Evolutionary conservation across 192 early-diverging fungal species (phyloP), one percentile per base, ranked within the genome.

Genomic region (Gaertneriomyces sp.): DNA sequence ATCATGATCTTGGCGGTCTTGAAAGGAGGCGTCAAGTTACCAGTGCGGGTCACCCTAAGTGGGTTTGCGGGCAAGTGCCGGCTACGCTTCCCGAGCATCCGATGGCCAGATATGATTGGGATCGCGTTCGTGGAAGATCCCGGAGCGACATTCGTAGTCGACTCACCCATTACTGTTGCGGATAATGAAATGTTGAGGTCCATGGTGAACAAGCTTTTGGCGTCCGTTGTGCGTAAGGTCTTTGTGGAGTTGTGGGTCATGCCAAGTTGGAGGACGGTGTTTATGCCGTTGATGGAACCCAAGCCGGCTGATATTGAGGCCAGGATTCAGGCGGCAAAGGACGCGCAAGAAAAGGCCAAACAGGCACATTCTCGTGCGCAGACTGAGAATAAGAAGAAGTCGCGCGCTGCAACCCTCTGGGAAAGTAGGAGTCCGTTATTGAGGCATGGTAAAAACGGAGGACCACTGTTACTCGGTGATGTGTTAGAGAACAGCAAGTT

Each of bases 191-290:
- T 72, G 20, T 41, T 85, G 25, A 53, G 77, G 3, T 70, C 64
- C 4, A 75, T 82, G 68, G 75, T 85, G 33, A 81, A 78, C 56
- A 72, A 68, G 54, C 60, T 82, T 20, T 57, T 85, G 10, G 52
- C 71, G 11, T 63, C 57, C 16, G 74, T 82, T 20, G 59, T 81
- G 4, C 47, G 80, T 10, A 76, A 76, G 47, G 66, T 81, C 8
- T 85, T 85, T 63, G 42, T 82, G 61, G 83, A 85, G 44, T 54
- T 74, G 60, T 85, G 83, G 83, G 83, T 85, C 14, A 54, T 85
- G 44, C 83, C 80, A 7, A 60, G 66, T n/a, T 81, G 74, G 80
- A 60, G 83, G 46, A 79, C 71, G 14, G 67, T 79, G 16, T 85
- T 79, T 64, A 58, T 85, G 68, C 80, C 80, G 8, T 62, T 79